Conservation (phyloP, 768 basidiomycete species). For the Xerocomellus intermedius region DNA sequence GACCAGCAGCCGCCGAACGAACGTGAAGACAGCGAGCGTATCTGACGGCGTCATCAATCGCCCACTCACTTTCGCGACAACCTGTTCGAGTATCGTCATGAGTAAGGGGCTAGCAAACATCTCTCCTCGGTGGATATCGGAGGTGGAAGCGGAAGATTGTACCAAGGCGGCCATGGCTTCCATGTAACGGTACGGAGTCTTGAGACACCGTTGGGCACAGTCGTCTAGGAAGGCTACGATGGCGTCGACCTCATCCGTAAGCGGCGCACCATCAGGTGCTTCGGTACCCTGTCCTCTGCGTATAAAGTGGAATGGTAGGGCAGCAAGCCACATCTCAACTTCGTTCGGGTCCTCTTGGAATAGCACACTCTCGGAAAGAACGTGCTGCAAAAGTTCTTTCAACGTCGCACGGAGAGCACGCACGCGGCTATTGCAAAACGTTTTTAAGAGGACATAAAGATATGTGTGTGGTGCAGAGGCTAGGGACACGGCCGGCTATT, state of each 20-base stretch:
- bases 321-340: slow-evolving; percentile 68
- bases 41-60: slow-evolving; percentile 58
- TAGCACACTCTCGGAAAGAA: slow-evolving; percentile 71
- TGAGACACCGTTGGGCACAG: slow-evolving; percentile 76
- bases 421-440: slow-evolving; percentile 51
- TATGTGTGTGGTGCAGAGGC: slow-evolving; percentile 58
- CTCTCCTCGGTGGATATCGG: slow-evolving; percentile 24
- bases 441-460: slow-evolving; percentile 68
- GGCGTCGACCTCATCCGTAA: slow-evolving; percentile 55
- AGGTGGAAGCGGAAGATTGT: slow-evolving; percentile 9
- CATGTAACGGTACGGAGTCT: slow-evolving; percentile 83
- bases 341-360: slow-evolving; percentile 80
- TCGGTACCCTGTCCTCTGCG: slow-evolving; percentile 36
- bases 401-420: slow-evolving; percentile 54
- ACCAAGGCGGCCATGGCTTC: slow-evolving; percentile 56
- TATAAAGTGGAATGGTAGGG: slow-evolving; percentile 48
- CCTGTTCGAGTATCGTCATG: slow-evolving; percentile 77
- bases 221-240: slow-evolving; percentile 79
- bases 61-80: slow-evolving; percentile 62
- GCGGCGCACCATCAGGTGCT: slow-evolving; percentile 50
- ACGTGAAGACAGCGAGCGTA: slow-evolving; percentile 59
- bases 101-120: slow-evolving; percentile 69
- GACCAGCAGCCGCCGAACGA: slow-evolving; percentile 60
- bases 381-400: slow-evolving; percentile 51
- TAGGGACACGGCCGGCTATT: slow-evolving; percentile 12